phyloP scores from a whole-genome alignment of 2,329 filamentous ascomycete species.

The Lachnellula arida region DNA sequence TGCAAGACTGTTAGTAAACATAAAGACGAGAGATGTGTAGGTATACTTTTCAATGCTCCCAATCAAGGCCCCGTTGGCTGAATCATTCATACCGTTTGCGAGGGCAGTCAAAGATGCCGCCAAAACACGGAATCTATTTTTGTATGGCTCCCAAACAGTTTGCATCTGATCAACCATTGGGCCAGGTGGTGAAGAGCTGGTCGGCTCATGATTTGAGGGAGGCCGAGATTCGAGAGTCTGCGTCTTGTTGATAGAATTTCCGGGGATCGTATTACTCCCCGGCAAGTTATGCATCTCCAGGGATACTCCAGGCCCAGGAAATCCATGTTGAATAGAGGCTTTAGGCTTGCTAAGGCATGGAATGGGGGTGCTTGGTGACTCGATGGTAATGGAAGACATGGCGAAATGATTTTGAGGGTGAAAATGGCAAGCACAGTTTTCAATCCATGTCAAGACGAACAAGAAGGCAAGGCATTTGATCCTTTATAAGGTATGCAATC shows the following conservation, averaged over 20 bases:
- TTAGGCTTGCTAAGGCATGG: not conserved
- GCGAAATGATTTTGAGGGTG: not conserved
- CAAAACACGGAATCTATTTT: constrained; percentile 65
- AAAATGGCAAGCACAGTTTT: too few species aligned
- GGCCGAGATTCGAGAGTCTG: not conserved
- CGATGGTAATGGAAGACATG: not conserved
- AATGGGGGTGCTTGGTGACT: not conserved
- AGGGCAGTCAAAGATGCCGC: constrained; percentile 62
- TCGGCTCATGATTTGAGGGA: not conserved
- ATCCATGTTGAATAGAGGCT: not conserved
- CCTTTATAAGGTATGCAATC: too few species aligned
- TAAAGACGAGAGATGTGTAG: constrained; percentile 6
- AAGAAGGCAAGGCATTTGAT: too few species aligned
- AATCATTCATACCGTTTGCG: constrained; percentile 67
- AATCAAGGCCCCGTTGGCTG: constrained; percentile 69
- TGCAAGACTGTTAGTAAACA: constrained; percentile 21
- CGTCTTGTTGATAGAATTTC: not conserved
- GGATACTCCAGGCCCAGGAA: not conserved
- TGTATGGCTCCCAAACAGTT: constrained; percentile 39
- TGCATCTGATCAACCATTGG: not conserved
- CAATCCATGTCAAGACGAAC: too few species aligned
- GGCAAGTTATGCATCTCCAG: not conserved
- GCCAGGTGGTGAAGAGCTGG: not conserved
- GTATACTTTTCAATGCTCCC: constrained; percentile 67
- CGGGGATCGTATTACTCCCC: not conserved